phyloP scores from a whole-genome alignment of 2,329 filamentous ascomycete species.

The Stachybotrys chartarum region DNA sequence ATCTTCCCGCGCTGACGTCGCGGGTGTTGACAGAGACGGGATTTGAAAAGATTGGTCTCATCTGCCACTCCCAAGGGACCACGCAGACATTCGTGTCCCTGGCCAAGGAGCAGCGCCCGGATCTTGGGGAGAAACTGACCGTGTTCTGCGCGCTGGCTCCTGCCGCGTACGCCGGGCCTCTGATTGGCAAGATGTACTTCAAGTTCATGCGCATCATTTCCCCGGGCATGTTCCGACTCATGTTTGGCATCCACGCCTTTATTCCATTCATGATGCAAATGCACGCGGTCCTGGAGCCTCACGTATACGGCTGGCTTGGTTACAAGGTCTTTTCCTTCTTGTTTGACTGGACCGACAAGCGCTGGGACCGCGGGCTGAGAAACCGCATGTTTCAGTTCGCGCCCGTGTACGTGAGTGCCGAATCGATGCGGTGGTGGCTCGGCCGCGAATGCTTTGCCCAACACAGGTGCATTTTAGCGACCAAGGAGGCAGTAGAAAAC shows the following conservation, averaged over 20 bases:
- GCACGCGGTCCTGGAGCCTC: slow-evolving; percentile 58
- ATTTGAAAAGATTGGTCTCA: slow-evolving; percentile 73
- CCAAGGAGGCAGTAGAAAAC: slow-evolving; percentile 58
- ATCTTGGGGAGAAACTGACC: slow-evolving; percentile 72
- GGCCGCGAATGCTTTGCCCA: slow-evolving; percentile 71
- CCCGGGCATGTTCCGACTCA: slow-evolving; percentile 65
- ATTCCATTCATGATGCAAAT: slow-evolving; percentile 91
- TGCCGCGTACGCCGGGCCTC: slow-evolving; percentile 79
- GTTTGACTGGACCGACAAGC: slow-evolving; percentile 77
- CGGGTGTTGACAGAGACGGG: slow-evolving; percentile 76
- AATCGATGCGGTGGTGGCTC: slow-evolving; percentile 95
- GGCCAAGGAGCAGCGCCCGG: slow-evolving; percentile 82
- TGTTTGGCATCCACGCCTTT: slow-evolving; percentile 90
- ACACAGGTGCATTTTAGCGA: slow-evolving; percentile 82
- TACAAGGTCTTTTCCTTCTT: slow-evolving; percentile 87
- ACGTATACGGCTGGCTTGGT: slow-evolving; percentile 71
- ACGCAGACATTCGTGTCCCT: slow-evolving; percentile 82
- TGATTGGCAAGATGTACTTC: slow-evolving; percentile 84
- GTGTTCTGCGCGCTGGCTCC: slow-evolving; percentile 90
- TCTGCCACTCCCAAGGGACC: slow-evolving; percentile 87
- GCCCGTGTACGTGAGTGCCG: slow-evolving; percentile 81
- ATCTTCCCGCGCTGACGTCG: slow-evolving; percentile 73
- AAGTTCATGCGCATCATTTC: slow-evolving; percentile 83
- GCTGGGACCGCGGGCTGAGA: slow-evolving; percentile 76
- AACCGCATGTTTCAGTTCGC: slow-evolving; percentile 87